Base-by-base conservation (phyloP, 2,329 filamentous ascomycete species). In the Fusarium compactum region DNA sequence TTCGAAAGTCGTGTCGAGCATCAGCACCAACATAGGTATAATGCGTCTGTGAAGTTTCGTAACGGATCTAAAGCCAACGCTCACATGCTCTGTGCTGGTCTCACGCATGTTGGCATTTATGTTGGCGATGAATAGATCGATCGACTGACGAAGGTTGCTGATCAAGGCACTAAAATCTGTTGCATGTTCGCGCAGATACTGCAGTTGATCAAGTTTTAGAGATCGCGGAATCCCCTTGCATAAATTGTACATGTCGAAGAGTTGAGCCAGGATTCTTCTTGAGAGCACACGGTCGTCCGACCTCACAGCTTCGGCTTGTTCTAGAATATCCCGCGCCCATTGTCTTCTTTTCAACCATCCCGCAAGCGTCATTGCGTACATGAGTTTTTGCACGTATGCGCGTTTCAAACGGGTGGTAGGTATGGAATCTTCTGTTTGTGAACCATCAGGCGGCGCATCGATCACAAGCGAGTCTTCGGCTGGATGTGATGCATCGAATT, bases 11-110 rank as follows among this genome's bases (percentile, higher is more conserved):
- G 65, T 22, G 40, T 67, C 71, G 9, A 78, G 41, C 6, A 70
- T 25, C 10, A 77, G 32, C 18, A 77, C 61, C 9, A 77, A 53
- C 58, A 76, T 68, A 5, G 77, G 77, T 8, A 78, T 70, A 15
- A 78, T 70, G 14, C 47, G 66, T 11, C 24, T 50, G 29, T 56
- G 60, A 10, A 78, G 44, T 15, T 56, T 62, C 3, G 46, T 29
- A 15, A 74, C 46, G 10, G 34, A 64, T 34, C 16, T 29, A 18
- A 16, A 51, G 25, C 65, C 65, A 3, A 25, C 11, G 18, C 22
- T 30, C 18, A 46, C 34, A 25, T 55, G 38, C 10, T 30, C 20
- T 20, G 25, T 6, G 6, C 34, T 25, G 8, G 20, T 51, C 18
- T 40, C 24, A 15, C 27, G 9, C 22, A 68, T 55, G 40, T 43